Conservation (phyloP, 805 yeast genomes). For the Saccharomycopsis olivae region DNA sequence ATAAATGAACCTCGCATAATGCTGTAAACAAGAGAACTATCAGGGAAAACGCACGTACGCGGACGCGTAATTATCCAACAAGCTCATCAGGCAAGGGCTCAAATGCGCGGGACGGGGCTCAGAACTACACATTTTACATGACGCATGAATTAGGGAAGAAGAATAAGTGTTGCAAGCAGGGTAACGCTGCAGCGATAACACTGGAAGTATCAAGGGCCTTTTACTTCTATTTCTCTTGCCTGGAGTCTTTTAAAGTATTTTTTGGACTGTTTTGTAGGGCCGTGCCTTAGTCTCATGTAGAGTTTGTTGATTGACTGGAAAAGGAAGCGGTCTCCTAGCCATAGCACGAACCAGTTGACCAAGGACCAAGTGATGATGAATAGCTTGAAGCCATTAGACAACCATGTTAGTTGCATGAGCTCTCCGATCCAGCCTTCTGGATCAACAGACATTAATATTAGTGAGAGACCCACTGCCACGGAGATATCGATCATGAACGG, state of each 20-base stretch:
- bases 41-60: not conserved
- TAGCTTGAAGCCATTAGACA: conserved; percentile 39
- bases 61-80: no score
- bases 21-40: no score
- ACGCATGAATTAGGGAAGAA: no score
- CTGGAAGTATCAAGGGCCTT: no score
- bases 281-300: conserved; percentile 11
- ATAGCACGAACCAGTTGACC: conserved; percentile 39
- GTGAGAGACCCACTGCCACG: conserved; percentile 39
- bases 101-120: no score
- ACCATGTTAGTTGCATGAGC: conserved; percentile 65
- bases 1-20: conserved; percentile 58
- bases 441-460: conserved; percentile 42
- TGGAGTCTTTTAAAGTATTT: conserved; percentile 15
- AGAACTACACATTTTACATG: no score
- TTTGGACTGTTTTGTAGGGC: conserved; percentile 12
- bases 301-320: conserved; percentile 32
- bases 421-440: conserved; percentile 47
- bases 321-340: conserved; percentile 34
- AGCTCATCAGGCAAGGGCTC: no score
- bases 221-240: not conserved
- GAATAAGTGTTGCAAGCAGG: no score
- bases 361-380: conserved; percentile 37
- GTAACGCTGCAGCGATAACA: no score
- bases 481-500: conserved; percentile 63